phyloP scores from a whole-genome alignment of 2,329 filamentous ascomycete species.

The Fusarium continuum region DNA sequence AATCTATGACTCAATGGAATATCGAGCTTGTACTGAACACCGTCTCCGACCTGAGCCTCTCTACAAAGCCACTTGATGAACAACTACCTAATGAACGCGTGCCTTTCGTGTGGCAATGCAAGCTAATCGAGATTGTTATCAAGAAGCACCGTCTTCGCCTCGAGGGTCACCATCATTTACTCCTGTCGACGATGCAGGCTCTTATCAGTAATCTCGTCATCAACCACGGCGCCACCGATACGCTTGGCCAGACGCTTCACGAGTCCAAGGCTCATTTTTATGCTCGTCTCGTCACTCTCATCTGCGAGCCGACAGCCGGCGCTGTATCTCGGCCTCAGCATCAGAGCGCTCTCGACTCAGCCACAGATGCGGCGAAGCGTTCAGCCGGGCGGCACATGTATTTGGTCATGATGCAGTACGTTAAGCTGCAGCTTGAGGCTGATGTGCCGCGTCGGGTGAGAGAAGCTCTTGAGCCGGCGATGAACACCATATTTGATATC shows the following conservation, averaged over 20 bases:
- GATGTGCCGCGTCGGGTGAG: constrained; percentile 60
- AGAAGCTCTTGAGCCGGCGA: constrained; percentile 65
- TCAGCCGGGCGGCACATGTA: constrained; percentile 71
- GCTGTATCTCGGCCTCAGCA: constrained; percentile 60
- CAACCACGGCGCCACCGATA: constrained; percentile 35
- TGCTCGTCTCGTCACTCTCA: constrained; percentile 64
- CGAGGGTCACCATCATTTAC: constrained; percentile 69
- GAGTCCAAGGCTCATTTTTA: constrained; percentile 60
- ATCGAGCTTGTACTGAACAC: constrained; percentile 62
- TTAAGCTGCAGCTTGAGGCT: constrained; percentile 68
- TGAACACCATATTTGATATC: constrained; percentile 68
- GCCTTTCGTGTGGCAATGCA: constrained; percentile 59
- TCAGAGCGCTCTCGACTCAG: constrained; percentile 63
- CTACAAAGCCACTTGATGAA: constrained; percentile 35
- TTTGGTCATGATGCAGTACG: constrained; percentile 65
- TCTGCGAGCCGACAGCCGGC: constrained; percentile 67
- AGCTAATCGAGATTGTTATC: constrained; percentile 64
- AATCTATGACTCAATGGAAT: constrained; percentile 66
- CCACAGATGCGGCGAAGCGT: constrained; percentile 68
- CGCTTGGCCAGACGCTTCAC: constrained; percentile 44
- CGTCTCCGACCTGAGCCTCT: constrained; percentile 51
- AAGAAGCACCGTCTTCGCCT: constrained; percentile 68
- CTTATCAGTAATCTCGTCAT: constrained; percentile 64
- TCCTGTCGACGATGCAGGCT: constrained; percentile 62
- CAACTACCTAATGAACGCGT: constrained; percentile 44